Percentiles rank a stretch among this genome's conserved stretches.
These are phyloP conservation scores for Ustilago hordei DNA, from an alignment of 1,284 basidiomycete species.

Conservation along the genomic window DNA sequence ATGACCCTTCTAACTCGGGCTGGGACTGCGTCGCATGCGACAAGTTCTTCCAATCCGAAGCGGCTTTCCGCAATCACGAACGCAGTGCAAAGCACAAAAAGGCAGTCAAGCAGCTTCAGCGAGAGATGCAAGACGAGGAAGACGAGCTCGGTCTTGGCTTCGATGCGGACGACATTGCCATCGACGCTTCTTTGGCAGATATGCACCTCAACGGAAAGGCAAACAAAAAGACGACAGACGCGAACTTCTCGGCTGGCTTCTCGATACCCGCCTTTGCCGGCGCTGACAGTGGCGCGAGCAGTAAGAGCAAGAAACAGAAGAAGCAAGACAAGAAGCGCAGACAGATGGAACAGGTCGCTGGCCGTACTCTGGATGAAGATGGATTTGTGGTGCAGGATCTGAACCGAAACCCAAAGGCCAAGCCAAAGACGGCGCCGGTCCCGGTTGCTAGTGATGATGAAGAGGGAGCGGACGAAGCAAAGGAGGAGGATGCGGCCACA, in stretches of 20 bases:
- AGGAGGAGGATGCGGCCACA: background rate
- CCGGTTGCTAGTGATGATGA: background rate
- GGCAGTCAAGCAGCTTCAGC: constrained; percentile 73
- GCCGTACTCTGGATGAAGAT: constrained; percentile 36
- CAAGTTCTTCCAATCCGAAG: constrained; percentile 90
- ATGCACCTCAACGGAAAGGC: constrained; percentile 23
- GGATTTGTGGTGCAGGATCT: constrained; percentile 51
- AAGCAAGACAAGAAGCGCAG: constrained; percentile 55
- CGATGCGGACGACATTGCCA: constrained; percentile 35
- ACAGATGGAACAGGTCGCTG: constrained; percentile 49
- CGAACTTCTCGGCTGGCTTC: constrained; percentile 43
- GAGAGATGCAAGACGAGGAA: constrained; percentile 82
- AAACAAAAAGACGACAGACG: constrained; percentile 11
- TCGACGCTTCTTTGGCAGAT: constrained; percentile 38
- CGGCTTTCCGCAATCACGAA: constrained; percentile 96
- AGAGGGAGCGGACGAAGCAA: background rate
- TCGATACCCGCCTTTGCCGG: constrained; percentile 34
- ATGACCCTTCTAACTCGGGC: constrained; percentile 40
- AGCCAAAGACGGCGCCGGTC: constrained; percentile 11
- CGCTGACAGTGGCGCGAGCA: constrained; percentile 9
- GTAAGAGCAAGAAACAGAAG: constrained; percentile 61
- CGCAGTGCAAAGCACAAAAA: constrained; percentile 94
- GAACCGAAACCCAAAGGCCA: constrained; percentile 31
- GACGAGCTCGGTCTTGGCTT: constrained; percentile 74
- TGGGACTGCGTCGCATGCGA: constrained; percentile 97